Conservation (phyloP, 192 early-diverging fungal genomes). For the Linnemannia zychae region DNA sequence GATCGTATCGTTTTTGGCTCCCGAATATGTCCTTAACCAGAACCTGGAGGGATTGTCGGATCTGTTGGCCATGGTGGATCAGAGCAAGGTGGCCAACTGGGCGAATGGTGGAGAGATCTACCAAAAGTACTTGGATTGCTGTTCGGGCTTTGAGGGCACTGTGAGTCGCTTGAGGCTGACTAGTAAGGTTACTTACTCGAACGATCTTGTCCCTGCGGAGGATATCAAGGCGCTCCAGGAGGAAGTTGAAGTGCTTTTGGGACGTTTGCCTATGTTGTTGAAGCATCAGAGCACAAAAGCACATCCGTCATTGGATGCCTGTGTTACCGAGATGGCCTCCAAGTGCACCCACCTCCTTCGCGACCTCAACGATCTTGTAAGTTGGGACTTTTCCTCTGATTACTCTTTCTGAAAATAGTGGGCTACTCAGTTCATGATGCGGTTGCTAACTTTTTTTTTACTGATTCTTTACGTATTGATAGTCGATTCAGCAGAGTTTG, state of each 20-base stretch:
- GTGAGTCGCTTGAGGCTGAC: slow-evolving; percentile 10
- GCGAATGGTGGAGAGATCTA: slow-evolving; percentile 44
- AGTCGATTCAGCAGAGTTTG: slow-evolving; percentile 34
- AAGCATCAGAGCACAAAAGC: not conserved
- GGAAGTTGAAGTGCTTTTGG: slow-evolving; percentile 20
- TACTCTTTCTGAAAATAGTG: no score
- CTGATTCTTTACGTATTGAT: not conserved
- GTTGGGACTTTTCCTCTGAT: not conserved
- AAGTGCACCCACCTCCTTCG: slow-evolving; percentile 35
- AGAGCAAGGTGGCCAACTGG: slow-evolving; percentile 39
- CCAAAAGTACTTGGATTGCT: slow-evolving; percentile 46
- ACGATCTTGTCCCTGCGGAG: slow-evolving; percentile 36
- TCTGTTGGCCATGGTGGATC: slow-evolving; percentile 58
- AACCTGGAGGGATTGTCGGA: slow-evolving; percentile 56
- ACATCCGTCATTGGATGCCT: slow-evolving; percentile 18
- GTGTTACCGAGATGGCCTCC: slow-evolving; percentile 43
- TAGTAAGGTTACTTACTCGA: slow-evolving; percentile 30
- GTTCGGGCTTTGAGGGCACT: slow-evolving; percentile 40
- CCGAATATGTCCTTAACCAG: slow-evolving; percentile 64
- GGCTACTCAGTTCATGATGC: not conserved
- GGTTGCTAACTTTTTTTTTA: not conserved
- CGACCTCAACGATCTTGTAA: slow-evolving; percentile 36
- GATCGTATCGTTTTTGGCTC: slow-evolving; percentile 68
- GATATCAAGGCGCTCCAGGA: slow-evolving; percentile 26
- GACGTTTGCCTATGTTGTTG: slow-evolving; percentile 22